Evolutionary conservation across 345 rosid genomes (phyloP).

Genomic region (Luvunga scandens): DNA sequence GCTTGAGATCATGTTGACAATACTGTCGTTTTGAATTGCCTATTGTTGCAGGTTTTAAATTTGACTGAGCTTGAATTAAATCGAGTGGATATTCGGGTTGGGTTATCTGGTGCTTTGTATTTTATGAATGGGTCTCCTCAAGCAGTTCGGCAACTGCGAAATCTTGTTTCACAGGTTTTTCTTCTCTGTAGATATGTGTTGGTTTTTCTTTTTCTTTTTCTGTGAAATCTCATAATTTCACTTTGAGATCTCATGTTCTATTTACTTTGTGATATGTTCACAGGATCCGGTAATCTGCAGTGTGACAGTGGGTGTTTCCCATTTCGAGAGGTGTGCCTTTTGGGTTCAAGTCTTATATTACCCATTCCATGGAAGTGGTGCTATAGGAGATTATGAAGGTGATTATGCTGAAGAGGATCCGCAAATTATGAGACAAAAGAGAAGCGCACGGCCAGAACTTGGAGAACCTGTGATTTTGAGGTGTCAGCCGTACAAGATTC

Average conservation of each 20-base stretch:
- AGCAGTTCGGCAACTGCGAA: slow-evolving; percentile 88
- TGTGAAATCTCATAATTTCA: background rate
- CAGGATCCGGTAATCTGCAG: slow-evolving; percentile 94
- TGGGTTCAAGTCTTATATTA: slow-evolving; percentile 98
- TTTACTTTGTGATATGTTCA: slow-evolving; percentile 20
- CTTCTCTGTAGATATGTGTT: slow-evolving; percentile 1
- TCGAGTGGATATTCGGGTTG: slow-evolving; percentile 93
- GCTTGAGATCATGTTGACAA: background rate
- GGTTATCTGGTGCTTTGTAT: slow-evolving; percentile 84
- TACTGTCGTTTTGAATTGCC: slow-evolving; percentile 20
- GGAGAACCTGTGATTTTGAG: slow-evolving; percentile 97
- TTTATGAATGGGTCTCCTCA: slow-evolving; percentile 98
- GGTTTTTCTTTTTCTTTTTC: background rate
- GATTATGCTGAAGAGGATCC: slow-evolving; percentile 91
- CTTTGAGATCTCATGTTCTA: slow-evolving; percentile 3
- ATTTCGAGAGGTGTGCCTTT: slow-evolving; percentile 89
- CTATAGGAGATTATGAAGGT: slow-evolving; percentile 74
- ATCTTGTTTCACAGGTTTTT: slow-evolving; percentile 90
- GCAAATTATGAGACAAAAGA: slow-evolving; percentile 73
- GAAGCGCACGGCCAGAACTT: slow-evolving; percentile 79
- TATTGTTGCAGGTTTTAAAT: slow-evolving; percentile 68
- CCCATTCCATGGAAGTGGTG: slow-evolving; percentile 91
- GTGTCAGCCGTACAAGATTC: slow-evolving; percentile 97
- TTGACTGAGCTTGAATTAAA: slow-evolving; percentile 89
- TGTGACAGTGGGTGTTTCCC: slow-evolving; percentile 94